These are phyloP conservation scores for Phoenix dactylifera DNA, from an alignment of 176 grass and related monocot species.

Conservation along the genomic window DNA sequence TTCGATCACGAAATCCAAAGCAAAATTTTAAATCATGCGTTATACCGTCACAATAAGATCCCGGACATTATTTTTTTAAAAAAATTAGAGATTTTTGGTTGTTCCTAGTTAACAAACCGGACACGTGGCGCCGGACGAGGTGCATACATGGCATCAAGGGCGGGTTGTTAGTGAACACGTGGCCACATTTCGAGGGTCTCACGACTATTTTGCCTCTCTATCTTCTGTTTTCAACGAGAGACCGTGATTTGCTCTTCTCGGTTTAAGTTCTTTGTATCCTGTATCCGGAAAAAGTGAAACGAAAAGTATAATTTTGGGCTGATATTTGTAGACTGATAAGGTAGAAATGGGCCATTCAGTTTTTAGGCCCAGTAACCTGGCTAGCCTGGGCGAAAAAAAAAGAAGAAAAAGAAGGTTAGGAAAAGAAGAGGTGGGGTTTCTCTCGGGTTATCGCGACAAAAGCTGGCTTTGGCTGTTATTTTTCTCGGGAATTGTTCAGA, in stretches of 20 bases:
- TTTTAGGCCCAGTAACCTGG: no score
- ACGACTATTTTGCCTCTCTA: not conserved
- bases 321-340: not conserved
- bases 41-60: no score
- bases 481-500: conserved; percentile 2
- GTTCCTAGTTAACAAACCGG: no score
- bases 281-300: no score
- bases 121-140: not conserved
- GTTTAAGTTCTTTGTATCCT: conserved; percentile 16
- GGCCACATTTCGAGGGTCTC: not conserved
- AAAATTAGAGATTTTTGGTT: no score
- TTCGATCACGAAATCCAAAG: no score
- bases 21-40: no score
- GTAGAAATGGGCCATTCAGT: no score
- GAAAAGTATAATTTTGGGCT: not conserved
- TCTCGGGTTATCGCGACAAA: conserved; percentile 11
- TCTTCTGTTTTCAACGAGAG: conserved; percentile 25
- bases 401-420: no score
- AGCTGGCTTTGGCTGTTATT: conserved; percentile 25
- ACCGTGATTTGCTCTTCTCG: conserved; percentile 48
- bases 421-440: conserved; percentile 20
- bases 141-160: no score
- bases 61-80: no score
- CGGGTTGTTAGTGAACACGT: not conserved
- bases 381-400: no score